Percentiles rank a stretch among this genome's conserved stretches.
Evolutionary conservation across 2,329 filamentous ascomycete genomes (phyloP).

Genomic region (Aspergillus spinulosporus): DNA sequence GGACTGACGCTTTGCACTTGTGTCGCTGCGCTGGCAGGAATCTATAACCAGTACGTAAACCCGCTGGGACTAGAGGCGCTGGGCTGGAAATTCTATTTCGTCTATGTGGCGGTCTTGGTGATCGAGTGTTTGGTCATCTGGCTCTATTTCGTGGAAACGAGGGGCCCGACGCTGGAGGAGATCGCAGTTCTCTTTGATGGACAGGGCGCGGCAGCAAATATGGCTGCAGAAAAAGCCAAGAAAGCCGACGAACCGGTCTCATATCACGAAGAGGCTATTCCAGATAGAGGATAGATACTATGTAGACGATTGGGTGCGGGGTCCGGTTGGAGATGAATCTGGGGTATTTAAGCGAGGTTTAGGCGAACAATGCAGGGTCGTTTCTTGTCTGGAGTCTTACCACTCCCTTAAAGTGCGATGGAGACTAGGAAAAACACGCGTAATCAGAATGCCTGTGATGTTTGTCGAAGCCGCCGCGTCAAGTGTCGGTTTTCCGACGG

Average conservation of each 20-base stretch:
- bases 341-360: background rate
- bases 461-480: background rate
- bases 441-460: background rate
- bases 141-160: slow-evolving; percentile 39
- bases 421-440: background rate
- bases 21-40: slow-evolving; percentile 1
- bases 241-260: background rate
- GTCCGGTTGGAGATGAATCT: background rate
- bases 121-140: slow-evolving; percentile 36
- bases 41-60: slow-evolving; percentile 40
- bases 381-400: background rate
- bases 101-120: slow-evolving; percentile 36
- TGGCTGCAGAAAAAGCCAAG: background rate
- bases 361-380: background rate
- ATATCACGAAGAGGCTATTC: background rate
- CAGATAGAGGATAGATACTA: background rate
- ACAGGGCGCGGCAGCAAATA: background rate
- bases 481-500: background rate
- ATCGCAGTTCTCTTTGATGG: slow-evolving; percentile 37
- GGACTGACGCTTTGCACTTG: slow-evolving; percentile 41
- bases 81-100: slow-evolving; percentile 41
- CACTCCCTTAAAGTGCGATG: background rate
- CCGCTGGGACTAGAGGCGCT: slow-evolving; percentile 34
- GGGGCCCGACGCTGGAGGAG: slow-evolving; percentile 35
- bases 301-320: background rate